Base-by-base conservation (phyloP, 164 flowering plant genomes). In the Chimonanthus praecox region DNA sequence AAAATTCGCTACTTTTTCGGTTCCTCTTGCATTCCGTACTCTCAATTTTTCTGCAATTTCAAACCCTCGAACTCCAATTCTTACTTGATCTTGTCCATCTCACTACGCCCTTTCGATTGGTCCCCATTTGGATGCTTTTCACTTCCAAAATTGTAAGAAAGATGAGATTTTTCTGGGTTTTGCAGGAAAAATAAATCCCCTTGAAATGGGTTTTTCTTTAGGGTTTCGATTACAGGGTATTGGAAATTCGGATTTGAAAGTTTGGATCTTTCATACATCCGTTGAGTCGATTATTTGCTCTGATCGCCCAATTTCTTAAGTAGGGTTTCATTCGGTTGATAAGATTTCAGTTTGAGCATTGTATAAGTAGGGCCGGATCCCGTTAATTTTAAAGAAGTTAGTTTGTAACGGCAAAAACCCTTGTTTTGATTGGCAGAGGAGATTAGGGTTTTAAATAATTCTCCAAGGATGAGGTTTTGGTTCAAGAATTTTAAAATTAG, bases 241-340 rank as follows among this genome's bases (percentile, higher is more conserved):
- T 71, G 87, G 61, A 72, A 68, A 61, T 77, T 81, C 54, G 49
- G 71, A 68, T 58, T 58, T 74, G 72, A 76, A 62, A 48, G 76
- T 74, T 67, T 49, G 78, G 81, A 66, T 81, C 73, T 80, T 33
- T 33, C 33, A 33, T 77, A 77, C 76, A 80, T 79, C 75, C 82
- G 73, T 80, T 74, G 72, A 70, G 77, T 69, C 70, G 68, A 61
- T 78, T 76, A 44, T 47, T 7, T 13, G 68, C 46, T 43, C 48
- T 11, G 45, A 43, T 45, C 15, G 4, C n/a, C 47, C 48, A 66
- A 66, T 73, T 75, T 64, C 48, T 13, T 67, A 71, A 60, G 74
- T 85, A 81, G 85, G 87, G 88, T 82, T 85, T 80, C 71, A 63
- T 74, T 71, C 68, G 18, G 80, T 79, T 76, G 80, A 84, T 84